Conservation (phyloP, 2,329 filamentous ascomycete species). For the Tolypocladium album region DNA sequence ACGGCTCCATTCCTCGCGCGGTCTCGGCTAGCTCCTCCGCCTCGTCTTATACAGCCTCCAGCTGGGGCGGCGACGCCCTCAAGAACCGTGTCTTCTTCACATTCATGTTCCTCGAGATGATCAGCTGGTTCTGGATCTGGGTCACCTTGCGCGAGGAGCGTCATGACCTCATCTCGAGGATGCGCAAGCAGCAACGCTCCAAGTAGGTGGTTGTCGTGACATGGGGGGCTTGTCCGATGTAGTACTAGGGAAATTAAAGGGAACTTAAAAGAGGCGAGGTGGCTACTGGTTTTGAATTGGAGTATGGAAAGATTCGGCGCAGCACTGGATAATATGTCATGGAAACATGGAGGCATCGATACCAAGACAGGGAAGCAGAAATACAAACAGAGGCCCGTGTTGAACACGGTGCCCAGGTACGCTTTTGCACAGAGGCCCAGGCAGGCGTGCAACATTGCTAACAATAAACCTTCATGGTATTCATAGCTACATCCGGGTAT, state of each 20-base stretch:
- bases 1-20: slow-evolving; percentile 15
- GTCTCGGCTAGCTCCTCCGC: slow-evolving; percentile 20
- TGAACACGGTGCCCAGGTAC: neutral
- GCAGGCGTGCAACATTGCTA: neutral
- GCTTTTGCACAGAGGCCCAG: neutral
- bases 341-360: neutral
- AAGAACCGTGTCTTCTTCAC: slow-evolving; percentile 81
- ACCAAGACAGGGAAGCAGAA: neutral
- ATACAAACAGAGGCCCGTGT: neutral
- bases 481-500: slow-evolving; percentile 3
- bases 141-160: slow-evolving; percentile 58
- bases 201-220: neutral
- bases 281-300: neutral
- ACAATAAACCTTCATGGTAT: neutral
- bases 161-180: slow-evolving; percentile 26
- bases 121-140: slow-evolving; percentile 82
- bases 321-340: neutral
- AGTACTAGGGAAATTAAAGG: neutral
- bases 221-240: neutral
- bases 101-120: slow-evolving; percentile 73
- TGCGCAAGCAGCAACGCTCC: slow-evolving; percentile 10
- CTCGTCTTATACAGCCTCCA: slow-evolving; percentile 21
- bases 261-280: neutral
- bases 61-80: slow-evolving; percentile 53
- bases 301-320: neutral